These are phyloP conservation scores for Laguncularia racemosa DNA, from an alignment of 345 rosid species.

Conservation along the genomic window DNA sequence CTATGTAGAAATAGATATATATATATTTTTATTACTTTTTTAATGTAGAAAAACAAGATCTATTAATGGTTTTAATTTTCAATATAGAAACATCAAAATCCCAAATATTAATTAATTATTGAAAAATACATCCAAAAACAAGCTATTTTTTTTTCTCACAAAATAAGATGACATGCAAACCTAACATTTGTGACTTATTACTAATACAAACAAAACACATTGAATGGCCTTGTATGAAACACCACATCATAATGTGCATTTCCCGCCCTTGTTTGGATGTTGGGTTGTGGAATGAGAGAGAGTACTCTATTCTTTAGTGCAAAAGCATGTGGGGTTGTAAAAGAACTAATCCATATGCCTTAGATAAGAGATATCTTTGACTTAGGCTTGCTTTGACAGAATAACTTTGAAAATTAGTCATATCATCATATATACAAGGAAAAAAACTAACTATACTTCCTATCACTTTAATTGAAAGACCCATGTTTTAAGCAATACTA, in stretches of 20 bases:
- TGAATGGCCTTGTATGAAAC: conserved; percentile 3
- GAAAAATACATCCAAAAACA: conserved; percentile 2
- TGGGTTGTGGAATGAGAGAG: background rate
- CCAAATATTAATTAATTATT: conserved; percentile 1
- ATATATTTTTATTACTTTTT: too few species aligned
- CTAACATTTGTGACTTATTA: conserved; percentile 22
- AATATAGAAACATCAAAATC: too few species aligned
- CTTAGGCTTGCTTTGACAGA: conserved; percentile 5
- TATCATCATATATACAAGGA: too few species aligned
- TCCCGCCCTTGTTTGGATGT: conserved; percentile 1
- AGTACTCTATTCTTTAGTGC: background rate
- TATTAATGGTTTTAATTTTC: background rate
- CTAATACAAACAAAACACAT: conserved; percentile 29
- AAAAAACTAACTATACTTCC: too few species aligned
- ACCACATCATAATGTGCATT: background rate
- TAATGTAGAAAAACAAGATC: conserved; percentile 2
- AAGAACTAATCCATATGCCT: conserved; percentile 3
- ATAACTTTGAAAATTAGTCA: too few species aligned
- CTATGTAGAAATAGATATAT: too few species aligned
- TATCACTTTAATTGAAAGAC: too few species aligned
- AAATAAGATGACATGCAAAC: conserved; percentile 24
- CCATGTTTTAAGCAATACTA: too few species aligned
- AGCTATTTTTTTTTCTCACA: too few species aligned
- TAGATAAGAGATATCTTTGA: conserved; percentile 6
- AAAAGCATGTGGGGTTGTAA: conserved; percentile 3